A percentile compares a stretch with the other conserved stretches of the same genome.
These are phyloP conservation scores for Amylocarpus encephaloides DNA, from an alignment of 2,329 filamentous ascomycete genomes.

Conservation along the genomic window DNA sequence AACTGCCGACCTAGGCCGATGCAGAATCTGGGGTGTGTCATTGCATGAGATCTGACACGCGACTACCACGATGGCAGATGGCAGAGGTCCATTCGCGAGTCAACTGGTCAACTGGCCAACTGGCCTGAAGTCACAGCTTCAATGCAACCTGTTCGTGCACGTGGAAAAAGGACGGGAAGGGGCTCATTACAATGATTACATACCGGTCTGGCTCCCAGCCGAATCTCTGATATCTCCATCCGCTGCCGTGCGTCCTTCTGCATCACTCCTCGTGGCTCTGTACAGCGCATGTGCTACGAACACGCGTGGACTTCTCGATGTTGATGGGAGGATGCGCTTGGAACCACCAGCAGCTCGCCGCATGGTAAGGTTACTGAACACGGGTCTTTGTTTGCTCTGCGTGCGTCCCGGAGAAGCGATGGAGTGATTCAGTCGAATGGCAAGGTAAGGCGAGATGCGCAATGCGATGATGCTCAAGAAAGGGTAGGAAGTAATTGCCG, in stretches of 20 bases:
- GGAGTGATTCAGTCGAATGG: background rate
- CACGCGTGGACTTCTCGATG: constrained; percentile 2
- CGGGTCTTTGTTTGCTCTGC: background rate
- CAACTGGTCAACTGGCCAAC: background rate
- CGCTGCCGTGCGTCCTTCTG: background rate
- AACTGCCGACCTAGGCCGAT: background rate
- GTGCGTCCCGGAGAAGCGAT: background rate
- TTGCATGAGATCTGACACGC: background rate
- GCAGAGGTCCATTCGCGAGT: no score
- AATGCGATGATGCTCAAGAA: no score
- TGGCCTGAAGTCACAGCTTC: background rate
- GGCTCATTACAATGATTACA: no score
- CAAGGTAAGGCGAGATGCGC: no score
- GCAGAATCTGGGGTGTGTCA: background rate
- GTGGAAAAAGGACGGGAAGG: no score
- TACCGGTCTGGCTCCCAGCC: background rate
- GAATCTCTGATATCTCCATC: background rate
- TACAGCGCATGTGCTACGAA: constrained; percentile 1
- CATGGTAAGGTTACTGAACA: background rate
- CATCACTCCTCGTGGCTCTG: constrained; percentile 1
- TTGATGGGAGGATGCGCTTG: constrained; percentile 1
- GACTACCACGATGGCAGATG: background rate
- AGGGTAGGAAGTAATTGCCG: no score
- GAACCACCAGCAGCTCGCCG: constrained; percentile 1
- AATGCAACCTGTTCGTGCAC: no score